These are phyloP conservation scores for Xylogone sp. DNA, from an alignment of 2,329 filamentous ascomycete species.

Conservation along the genomic window DNA sequence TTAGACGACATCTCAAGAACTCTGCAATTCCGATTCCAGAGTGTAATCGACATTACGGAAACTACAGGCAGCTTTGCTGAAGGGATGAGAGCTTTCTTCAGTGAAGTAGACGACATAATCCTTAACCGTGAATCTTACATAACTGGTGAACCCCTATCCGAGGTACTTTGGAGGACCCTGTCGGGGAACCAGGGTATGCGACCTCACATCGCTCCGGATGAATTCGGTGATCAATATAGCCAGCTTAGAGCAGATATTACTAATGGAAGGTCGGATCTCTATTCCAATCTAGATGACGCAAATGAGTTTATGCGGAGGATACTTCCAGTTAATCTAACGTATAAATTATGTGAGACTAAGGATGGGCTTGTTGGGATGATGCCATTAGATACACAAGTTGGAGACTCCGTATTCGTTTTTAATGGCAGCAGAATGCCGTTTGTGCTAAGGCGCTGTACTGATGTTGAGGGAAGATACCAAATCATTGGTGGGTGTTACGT, in stretches of 20 bases:
- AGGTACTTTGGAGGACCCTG: background rate
- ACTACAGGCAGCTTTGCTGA: background rate
- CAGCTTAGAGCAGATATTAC: background rate
- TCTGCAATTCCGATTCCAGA: background rate
- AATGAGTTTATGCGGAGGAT: background rate
- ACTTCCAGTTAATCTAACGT: background rate
- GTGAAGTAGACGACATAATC: background rate
- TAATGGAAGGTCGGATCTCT: background rate
- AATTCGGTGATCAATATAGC: background rate
- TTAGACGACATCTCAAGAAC: background rate
- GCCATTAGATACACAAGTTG: background rate
- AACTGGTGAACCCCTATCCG: background rate
- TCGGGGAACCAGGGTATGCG: background rate
- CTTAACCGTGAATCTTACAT: background rate
- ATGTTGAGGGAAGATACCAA: background rate
- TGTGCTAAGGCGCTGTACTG: background rate
- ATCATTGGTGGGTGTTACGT: conserved; percentile 9
- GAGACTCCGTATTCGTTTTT: background rate
- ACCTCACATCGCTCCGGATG: background rate
- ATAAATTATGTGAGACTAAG: background rate
- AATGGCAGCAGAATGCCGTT: background rate
- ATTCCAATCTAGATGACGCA: background rate
- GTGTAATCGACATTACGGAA: background rate
- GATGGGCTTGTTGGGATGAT: background rate
- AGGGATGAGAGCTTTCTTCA: background rate